Evolutionary conservation across 495 filamentous ascomycete genomes (phyloP).

Genomic region (Letharia lupina): DNA sequence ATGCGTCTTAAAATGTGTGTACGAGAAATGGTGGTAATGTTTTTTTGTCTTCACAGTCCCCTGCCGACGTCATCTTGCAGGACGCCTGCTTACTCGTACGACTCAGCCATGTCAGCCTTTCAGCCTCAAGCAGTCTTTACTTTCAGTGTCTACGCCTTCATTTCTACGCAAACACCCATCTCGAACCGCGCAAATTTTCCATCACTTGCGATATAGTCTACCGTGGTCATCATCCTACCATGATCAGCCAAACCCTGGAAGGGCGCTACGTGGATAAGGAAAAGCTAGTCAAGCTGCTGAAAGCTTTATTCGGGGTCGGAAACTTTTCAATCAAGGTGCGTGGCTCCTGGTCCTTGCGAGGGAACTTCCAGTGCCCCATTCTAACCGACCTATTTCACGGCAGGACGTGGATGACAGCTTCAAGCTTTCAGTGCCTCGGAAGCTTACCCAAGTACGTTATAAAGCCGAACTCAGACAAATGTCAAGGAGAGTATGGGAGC

Average conservation of each 20-base stretch:
- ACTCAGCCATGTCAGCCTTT: not conserved
- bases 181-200: not conserved
- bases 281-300: constrained; percentile 1
- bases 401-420: not conserved
- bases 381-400: not conserved
- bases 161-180: not conserved
- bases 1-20: too few relatives aligned
- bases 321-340: not conserved
- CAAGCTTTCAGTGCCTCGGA: not conserved
- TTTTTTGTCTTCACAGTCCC: not conserved
- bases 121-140: not conserved
- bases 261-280: not conserved
- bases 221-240: not conserved
- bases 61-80: not conserved
- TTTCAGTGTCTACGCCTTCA: not conserved
- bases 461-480: too few relatives aligned
- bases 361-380: not conserved
- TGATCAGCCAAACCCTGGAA: not conserved
- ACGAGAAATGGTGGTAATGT: too few relatives aligned
- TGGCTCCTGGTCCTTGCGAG: too few relatives aligned
- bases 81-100: not conserved
- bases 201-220: not conserved
- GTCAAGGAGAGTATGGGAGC: too few relatives aligned
- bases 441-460: not conserved
- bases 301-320: not conserved